Evolutionary conservation across 2,329 filamentous ascomycete genomes (phyloP), one percentile per base, ranked within the genome.

Genomic region (Penicillium digitatum): DNA sequence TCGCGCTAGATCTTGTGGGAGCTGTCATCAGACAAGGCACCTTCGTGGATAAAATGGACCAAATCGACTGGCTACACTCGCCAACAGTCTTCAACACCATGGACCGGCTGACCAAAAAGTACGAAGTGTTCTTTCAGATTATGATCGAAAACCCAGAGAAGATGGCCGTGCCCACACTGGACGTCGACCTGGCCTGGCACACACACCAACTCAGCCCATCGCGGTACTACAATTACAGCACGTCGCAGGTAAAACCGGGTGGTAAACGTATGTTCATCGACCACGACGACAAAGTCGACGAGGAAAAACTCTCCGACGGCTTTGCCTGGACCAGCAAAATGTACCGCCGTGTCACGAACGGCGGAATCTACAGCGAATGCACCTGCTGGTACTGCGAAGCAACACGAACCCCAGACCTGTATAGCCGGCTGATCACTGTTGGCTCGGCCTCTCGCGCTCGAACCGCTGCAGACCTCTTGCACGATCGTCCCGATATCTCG

Each of bases 251-350:
- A 22, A 80, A 79, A 18, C n/a, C 18, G 0, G 7, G 26, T 12
- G 32, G 43, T 8, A 3, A 12, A 2, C 44, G 56, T 16, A 82
- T 80, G 46, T 89, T 90, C 66, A 81, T 93, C 62, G 85, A 92
- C 66, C 90, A 95, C 66, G 87, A 94, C 69, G 90, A 95, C 76
- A 93, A 93, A 72, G 84, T 95, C 22, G 84, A 86, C 46, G 87
- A 91, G 64, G 76, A 75, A 14, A 80, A 78, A 46, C 79, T 95
- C 7, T 82, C 82, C 42, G 76, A 78, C 1, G 78, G 80, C 5
- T 94, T 94, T 65, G 83, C 86, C 66, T 89, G 83, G 82, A 95
- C 90, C 0, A 83, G 81, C 65, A 86, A 85, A 62, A 74, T 71
- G 1, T 95, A 93, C 68, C 82, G 89, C 62, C 82, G 83, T 27